These are phyloP conservation scores for Boletus reticuloceps DNA, from an alignment of 768 basidiomycete genomes.

Conservation along the genomic window DNA sequence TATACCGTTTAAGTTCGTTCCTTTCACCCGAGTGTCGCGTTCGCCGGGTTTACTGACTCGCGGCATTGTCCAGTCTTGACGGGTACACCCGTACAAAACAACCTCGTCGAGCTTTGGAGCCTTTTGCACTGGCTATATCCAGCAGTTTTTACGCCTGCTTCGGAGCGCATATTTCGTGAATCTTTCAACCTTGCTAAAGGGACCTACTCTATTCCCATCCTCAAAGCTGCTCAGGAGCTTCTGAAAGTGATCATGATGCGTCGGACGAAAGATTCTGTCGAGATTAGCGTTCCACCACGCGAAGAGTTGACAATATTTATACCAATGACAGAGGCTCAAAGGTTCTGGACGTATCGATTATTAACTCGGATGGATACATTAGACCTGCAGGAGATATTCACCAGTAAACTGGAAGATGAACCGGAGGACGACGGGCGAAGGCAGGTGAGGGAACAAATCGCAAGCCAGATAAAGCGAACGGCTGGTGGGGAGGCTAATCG, in stretches of 20 bases:
- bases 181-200: constrained; percentile 56
- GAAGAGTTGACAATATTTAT: constrained; percentile 58
- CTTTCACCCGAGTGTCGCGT: neutral
- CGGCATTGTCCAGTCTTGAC: constrained; percentile 48
- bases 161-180: constrained; percentile 47
- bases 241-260: constrained; percentile 56
- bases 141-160: constrained; percentile 44
- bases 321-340: constrained; percentile 56
- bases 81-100: constrained; percentile 73
- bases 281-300: constrained; percentile 49
- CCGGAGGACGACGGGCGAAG: constrained; percentile 34
- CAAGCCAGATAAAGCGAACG: constrained; percentile 36
- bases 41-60: neutral
- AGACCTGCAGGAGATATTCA: constrained; percentile 50
- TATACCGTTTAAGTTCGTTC: constrained; percentile 52
- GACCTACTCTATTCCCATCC: constrained; percentile 46
- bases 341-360: constrained; percentile 60
- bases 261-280: constrained; percentile 53
- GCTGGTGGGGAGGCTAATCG: constrained; percentile 30
- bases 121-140: constrained; percentile 58
- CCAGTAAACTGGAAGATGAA: constrained; percentile 25
- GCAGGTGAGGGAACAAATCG: constrained; percentile 40
- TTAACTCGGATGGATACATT: constrained; percentile 50
- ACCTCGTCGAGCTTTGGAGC: constrained; percentile 56
- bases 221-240: constrained; percentile 47